These are phyloP conservation scores for Paecilomyces dactylethromorphus DNA, from an alignment of 2,329 filamentous ascomycete genomes.

Conservation along the genomic window DNA sequence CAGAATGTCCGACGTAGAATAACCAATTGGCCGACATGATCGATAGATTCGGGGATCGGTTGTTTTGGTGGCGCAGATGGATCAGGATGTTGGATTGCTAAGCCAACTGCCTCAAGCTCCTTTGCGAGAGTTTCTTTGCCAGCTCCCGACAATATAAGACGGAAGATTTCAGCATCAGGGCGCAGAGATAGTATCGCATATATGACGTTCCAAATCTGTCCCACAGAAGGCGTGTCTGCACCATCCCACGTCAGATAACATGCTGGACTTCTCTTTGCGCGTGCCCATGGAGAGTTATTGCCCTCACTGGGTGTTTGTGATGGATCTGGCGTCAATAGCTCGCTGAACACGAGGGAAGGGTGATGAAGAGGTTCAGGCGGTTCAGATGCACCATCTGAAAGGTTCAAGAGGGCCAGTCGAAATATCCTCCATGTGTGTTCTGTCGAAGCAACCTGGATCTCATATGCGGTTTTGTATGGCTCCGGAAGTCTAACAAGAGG, in stretches of 20 bases:
- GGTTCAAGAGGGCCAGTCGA: constrained; percentile 4
- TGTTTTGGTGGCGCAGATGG: constrained; percentile 32
- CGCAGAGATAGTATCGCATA: constrained; percentile 27
- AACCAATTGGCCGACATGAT: constrained; percentile 38
- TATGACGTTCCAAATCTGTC: constrained; percentile 34
- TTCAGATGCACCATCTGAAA: constrained; percentile 10
- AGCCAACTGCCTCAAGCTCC: constrained; percentile 21
- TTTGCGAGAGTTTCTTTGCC: not conserved
- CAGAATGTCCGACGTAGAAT: constrained; percentile 56
- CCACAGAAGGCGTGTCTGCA: constrained; percentile 21
- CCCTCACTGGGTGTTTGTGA: constrained; percentile 13
- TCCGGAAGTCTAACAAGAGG: constrained; percentile 13
- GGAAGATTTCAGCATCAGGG: not conserved
- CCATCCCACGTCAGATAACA: constrained; percentile 28
- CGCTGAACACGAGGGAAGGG: constrained; percentile 21
- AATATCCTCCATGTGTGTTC: not conserved
- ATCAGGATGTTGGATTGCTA: constrained; percentile 37
- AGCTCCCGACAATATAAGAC: not conserved
- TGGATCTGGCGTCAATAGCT: constrained; percentile 15
- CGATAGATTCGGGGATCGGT: constrained; percentile 21
- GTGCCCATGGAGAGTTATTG: constrained; percentile 36
- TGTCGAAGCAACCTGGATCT: constrained; percentile 11
- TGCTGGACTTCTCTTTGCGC: constrained; percentile 22
- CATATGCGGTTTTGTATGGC: constrained; percentile 14
- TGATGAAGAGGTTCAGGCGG: constrained; percentile 21